These are phyloP conservation scores for Hansenula lynferdii DNA, from an alignment of 1,139 yeast genomes.

Conservation along the genomic window DNA sequence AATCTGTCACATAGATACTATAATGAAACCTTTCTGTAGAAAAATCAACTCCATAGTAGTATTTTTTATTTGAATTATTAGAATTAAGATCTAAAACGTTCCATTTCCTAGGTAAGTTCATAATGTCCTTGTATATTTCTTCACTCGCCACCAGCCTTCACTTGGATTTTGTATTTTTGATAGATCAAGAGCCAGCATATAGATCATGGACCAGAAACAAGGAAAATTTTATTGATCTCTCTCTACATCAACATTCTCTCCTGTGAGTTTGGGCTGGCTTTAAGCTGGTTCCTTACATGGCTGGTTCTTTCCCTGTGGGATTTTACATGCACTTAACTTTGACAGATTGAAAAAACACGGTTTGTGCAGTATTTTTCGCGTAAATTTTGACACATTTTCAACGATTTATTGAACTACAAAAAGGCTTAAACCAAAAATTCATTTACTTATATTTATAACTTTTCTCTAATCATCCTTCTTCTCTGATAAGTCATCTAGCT, in stretches of 20 bases:
- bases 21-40: conserved; percentile 8
- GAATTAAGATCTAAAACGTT: conserved; percentile 8
- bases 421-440: no score
- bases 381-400: conserved; percentile 33
- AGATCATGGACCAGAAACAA: neutral
- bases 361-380: conserved; percentile 29
- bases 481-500: conserved; percentile 17
- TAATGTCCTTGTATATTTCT: no score
- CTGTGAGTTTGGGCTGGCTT: no score
- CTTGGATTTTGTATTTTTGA: neutral
- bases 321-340: no score
- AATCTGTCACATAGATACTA: conserved; percentile 18
- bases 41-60: conserved; percentile 16
- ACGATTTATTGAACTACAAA: no score
- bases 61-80: conserved; percentile 7
- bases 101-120: conserved; percentile 19
- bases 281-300: neutral
- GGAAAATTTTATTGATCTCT: neutral
- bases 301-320: neutral
- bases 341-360: no score
- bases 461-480: conserved; percentile 11
- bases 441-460: no score
- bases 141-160: conserved; percentile 2
- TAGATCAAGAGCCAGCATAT: neutral
- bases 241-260: neutral